Evolutionary conservation across 1,139 yeast genomes (phyloP).

Genomic region (Magnusiomyces sp.): DNA sequence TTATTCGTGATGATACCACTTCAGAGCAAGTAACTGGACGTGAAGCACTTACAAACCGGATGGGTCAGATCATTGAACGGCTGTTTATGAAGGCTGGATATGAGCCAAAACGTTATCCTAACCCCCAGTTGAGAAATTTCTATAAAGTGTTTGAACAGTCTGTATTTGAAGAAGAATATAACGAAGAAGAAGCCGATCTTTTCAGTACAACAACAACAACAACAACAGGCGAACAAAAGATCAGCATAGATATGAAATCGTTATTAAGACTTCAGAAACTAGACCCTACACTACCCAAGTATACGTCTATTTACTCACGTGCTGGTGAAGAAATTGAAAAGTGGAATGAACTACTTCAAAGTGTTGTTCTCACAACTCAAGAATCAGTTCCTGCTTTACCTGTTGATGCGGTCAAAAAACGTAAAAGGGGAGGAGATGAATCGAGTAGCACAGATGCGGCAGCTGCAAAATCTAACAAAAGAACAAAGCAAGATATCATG

Average conservation of each 20-base stretch:
- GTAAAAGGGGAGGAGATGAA: background rate
- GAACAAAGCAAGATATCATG: background rate
- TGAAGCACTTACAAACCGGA: slow-evolving; percentile 29
- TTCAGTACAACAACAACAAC: slow-evolving; percentile 18
- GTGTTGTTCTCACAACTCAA: background rate
- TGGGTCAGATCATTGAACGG: slow-evolving; percentile 35
- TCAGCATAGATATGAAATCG: too few relatives aligned
- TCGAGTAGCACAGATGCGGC: background rate
- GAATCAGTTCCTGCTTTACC: too few relatives aligned
- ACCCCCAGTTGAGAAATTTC: slow-evolving; percentile 63
- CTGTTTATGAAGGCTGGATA: slow-evolving; percentile 42
- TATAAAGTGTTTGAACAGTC: slow-evolving; percentile 58
- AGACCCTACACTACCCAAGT: slow-evolving; percentile 28
- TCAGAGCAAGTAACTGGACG: too few relatives aligned
- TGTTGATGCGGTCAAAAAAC: background rate
- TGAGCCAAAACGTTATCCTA: slow-evolving; percentile 50
- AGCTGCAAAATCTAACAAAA: background rate
- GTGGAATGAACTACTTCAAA: background rate
- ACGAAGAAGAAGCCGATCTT: slow-evolving; percentile 32
- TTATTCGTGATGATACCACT: too few relatives aligned
- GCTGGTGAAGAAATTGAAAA: background rate
- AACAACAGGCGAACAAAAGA: too few relatives aligned
- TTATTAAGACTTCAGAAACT: too few relatives aligned
- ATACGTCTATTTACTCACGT: slow-evolving; percentile 25
- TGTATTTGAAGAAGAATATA: slow-evolving; percentile 56